These are phyloP conservation scores for Trametes cubensis DNA, from an alignment of 768 basidiomycete species.

Conservation along the genomic window DNA sequence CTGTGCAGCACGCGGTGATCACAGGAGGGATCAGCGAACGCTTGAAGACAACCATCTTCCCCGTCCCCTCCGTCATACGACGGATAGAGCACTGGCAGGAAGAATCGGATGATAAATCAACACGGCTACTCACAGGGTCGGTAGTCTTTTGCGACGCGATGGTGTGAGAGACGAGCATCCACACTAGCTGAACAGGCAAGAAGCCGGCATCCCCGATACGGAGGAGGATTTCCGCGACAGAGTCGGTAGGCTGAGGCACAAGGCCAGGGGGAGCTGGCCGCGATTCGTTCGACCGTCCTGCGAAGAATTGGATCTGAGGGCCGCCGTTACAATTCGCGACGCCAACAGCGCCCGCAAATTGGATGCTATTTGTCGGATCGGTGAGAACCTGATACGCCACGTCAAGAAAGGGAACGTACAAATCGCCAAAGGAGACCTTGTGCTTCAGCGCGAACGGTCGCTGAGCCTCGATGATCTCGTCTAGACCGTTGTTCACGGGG, in stretches of 20 bases:
- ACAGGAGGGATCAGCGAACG: neutral
- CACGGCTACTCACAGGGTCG: slow-evolving; percentile 22
- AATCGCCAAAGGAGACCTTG: slow-evolving; percentile 39
- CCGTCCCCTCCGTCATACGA: neutral
- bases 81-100: too few species aligned
- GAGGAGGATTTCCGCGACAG: slow-evolving; percentile 17
- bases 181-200: slow-evolving; percentile 20
- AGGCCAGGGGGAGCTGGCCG: slow-evolving; percentile 24
- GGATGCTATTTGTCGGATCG: slow-evolving; percentile 29
- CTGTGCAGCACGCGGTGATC: neutral
- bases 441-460: slow-evolving; percentile 18
- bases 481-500: slow-evolving; percentile 24
- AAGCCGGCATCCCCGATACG: slow-evolving; percentile 23
- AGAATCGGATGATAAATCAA: slow-evolving; percentile 4
- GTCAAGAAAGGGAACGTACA: slow-evolving; percentile 38
- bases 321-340: slow-evolving; percentile 33
- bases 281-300: slow-evolving; percentile 31
- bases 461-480: slow-evolving; percentile 20
- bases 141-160: slow-evolving; percentile 33
- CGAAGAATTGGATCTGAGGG: slow-evolving; percentile 33
- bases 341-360: slow-evolving; percentile 37
- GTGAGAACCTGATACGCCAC: neutral
- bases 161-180: slow-evolving; percentile 31
- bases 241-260: slow-evolving; percentile 28
- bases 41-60: neutral